Conservation (phyloP, 2,329 filamentous ascomycete genomes). For the Aspergillus awamori region DNA sequence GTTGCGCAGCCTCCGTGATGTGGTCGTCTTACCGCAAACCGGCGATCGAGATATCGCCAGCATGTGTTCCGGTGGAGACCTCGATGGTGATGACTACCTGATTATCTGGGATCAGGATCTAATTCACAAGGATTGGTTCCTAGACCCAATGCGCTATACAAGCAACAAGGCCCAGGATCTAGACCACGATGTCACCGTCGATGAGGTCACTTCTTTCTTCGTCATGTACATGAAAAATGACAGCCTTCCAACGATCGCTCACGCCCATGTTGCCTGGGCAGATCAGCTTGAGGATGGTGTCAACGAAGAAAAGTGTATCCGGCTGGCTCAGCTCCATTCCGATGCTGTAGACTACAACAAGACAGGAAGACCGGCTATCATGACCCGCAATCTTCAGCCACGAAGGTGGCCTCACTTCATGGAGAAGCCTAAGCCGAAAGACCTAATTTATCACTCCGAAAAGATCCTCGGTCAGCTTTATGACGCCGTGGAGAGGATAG, state of each 20-base stretch:
- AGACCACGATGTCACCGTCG: constrained; percentile 65
- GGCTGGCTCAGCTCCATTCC: constrained; percentile 80
- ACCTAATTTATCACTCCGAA: constrained; percentile 64
- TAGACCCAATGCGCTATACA: constrained; percentile 75
- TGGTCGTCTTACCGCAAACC: constrained; percentile 81
- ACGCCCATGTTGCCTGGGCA: constrained; percentile 76
- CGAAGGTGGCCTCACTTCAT: constrained; percentile 82
- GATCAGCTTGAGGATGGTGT: constrained; percentile 67
- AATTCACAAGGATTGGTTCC: constrained; percentile 70
- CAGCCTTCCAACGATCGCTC: constrained; percentile 75
- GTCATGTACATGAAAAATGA: constrained; percentile 93
- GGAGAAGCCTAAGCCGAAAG: constrained; percentile 61
- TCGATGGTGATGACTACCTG: constrained; percentile 95
- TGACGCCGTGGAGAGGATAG: constrained; percentile 69
- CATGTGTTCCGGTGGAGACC: constrained; percentile 94
- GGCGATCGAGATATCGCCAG: constrained; percentile 84
- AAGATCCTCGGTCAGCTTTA: constrained; percentile 81
- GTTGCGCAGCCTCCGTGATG: constrained; percentile 78
- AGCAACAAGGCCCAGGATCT: constrained; percentile 60
- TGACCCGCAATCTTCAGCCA: constrained; percentile 64
- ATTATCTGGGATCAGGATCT: constrained; percentile 85
- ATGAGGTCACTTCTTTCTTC: constrained; percentile 82
- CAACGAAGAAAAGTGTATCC: constrained; percentile 69
- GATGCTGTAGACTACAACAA: constrained; percentile 94
- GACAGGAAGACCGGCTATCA: constrained; percentile 75